Evolutionary conservation across 768 basidiomycete genomes (phyloP), one percentile per base, ranked within the genome.

Genomic region (Rhizopogon rudus): DNA sequence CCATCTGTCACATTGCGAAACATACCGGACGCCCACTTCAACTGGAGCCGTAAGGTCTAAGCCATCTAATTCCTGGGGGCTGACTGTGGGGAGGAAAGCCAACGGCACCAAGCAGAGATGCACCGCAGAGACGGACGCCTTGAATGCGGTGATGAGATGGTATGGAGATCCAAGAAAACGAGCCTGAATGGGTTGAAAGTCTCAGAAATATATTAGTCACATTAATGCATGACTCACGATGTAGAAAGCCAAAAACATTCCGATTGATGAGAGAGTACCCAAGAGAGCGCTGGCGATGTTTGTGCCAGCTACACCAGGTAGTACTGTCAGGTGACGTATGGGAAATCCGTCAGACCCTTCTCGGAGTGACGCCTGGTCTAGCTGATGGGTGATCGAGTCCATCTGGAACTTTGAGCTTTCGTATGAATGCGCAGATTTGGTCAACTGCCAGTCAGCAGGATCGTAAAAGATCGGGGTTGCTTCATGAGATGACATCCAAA

Each of bases 401-500:
- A 84, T 83, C 70, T 92, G 86, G 63, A 87, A 91, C 67, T 93
- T 93, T 10, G 81, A 76, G 40, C 72, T 75, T 61, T 88, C 80
- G 63, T 93, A 94, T 1, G 88, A 81, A 55, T 81, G 77, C 17
- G 69, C 65, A 7, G 84, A 82, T 45, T 79, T 74, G 43, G 77
- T 69, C 40, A 87, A 75, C 63, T 93, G 91, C 83, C 84, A 87
- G 67, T 94, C 91, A 29, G 80, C 75, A 0, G 75, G 64, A 53
- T 86, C 77, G 59, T 83, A 88, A 57, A 70, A 79, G 16, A 68
- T 60, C 0, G 83, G 77, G 6, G 71, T 73, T 0, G 84, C 79
- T 68, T 87, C 86, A 6, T 87, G 63, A 6, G 91, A 92, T 5
- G 90, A 88, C 56, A 82, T 83, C 92, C 92, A 94, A 13, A 93